Evolutionary conservation across 2,329 filamentous ascomycete genomes (phyloP).

Genomic region (Cordyceps militaris): DNA sequence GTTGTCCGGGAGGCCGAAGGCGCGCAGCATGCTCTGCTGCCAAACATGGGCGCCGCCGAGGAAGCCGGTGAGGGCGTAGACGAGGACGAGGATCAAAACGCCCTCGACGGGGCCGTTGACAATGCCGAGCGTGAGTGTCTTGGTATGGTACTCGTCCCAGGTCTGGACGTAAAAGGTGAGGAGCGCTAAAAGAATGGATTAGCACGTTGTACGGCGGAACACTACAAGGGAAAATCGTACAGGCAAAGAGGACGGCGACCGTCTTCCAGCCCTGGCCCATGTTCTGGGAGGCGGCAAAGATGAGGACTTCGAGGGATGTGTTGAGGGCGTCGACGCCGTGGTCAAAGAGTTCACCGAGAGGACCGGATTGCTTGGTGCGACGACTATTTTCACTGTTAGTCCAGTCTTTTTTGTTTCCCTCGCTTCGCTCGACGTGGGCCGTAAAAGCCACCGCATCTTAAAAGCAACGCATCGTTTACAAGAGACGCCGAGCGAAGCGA

Average conservation of each 20-base stretch:
- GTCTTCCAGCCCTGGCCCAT: constrained; percentile 90
- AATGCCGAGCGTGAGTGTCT: constrained; percentile 85
- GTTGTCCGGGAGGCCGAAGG: constrained; percentile 59
- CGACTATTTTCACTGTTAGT: constrained; percentile 44
- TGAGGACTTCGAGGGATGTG: constrained; percentile 83
- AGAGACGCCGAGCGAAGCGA: constrained; percentile 3
- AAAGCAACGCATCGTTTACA: background rate
- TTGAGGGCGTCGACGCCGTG: constrained; percentile 97
- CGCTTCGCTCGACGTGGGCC: constrained; percentile 6
- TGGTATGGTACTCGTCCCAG: constrained; percentile 99
- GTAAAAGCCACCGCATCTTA: background rate
- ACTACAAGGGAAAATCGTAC: constrained; percentile 40
- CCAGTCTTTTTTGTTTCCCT: background rate
- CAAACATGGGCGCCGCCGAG: constrained; percentile 89
- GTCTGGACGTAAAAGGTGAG: constrained; percentile 98
- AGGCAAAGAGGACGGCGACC: constrained; percentile 73
- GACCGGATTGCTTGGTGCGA: constrained; percentile 85
- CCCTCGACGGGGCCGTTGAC: constrained; percentile 95
- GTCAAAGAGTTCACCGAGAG: constrained; percentile 92
- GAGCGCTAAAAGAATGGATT: constrained; percentile 48
- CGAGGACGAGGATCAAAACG: constrained; percentile 71
- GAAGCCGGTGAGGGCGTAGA: constrained; percentile 78
- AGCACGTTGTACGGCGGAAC: background rate
- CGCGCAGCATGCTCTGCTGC: constrained; percentile 72
- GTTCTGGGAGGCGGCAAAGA: constrained; percentile 90